Percentiles rank a stretch among this genome's conserved stretches.
phyloP scores from a whole-genome alignment of 495 filamentous ascomycete genomes.

The Penicillium roqueforti region DNA sequence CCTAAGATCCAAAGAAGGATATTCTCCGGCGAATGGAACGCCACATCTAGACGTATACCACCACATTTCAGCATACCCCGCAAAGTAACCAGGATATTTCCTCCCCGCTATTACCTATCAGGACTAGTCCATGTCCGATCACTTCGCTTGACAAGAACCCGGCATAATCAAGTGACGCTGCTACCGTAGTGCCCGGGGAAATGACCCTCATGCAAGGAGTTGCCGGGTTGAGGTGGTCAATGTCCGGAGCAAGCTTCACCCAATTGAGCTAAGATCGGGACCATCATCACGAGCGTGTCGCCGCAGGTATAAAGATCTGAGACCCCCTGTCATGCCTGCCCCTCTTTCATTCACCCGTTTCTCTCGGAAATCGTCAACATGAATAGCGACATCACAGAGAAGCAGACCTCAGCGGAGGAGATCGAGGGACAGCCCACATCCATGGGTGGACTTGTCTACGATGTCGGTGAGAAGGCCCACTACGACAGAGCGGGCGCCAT shows the following conservation, averaged over 20 bases:
- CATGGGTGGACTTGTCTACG: slow-evolving; percentile 33
- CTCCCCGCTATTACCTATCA: neutral
- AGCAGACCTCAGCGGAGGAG: slow-evolving; percentile 37
- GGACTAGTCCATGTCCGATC: too few relatives aligned
- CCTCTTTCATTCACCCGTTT: slow-evolving; percentile 27
- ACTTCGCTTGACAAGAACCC: slow-evolving; percentile 16
- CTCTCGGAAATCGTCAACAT: slow-evolving; percentile 36
- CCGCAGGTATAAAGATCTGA: slow-evolving; percentile 32
- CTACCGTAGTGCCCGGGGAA: slow-evolving; percentile 19
- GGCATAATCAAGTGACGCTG: slow-evolving; percentile 25
- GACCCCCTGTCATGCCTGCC: slow-evolving; percentile 25
- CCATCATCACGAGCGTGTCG: slow-evolving; percentile 17
- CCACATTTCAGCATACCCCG: slow-evolving; percentile 12
- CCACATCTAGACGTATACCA: slow-evolving; percentile 14
- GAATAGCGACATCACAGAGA: slow-evolving; percentile 36
- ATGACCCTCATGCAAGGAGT: slow-evolving; percentile 7
- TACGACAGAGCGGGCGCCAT: slow-evolving; percentile 45
- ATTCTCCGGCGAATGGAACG: slow-evolving; percentile 21
- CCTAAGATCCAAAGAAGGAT: slow-evolving; percentile 10
- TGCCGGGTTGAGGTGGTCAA: slow-evolving; percentile 23
- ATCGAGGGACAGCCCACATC: slow-evolving; percentile 35
- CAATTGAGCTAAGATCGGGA: slow-evolving; percentile 24
- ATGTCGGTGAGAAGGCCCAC: slow-evolving; percentile 42
- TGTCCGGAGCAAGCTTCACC: slow-evolving; percentile 30
- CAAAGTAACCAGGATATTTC: slow-evolving; percentile 20